Evolutionary conservation across 768 basidiomycete species (phyloP), one percentile per base, ranked within the genome.

Genomic region (Boletus speciosus): DNA sequence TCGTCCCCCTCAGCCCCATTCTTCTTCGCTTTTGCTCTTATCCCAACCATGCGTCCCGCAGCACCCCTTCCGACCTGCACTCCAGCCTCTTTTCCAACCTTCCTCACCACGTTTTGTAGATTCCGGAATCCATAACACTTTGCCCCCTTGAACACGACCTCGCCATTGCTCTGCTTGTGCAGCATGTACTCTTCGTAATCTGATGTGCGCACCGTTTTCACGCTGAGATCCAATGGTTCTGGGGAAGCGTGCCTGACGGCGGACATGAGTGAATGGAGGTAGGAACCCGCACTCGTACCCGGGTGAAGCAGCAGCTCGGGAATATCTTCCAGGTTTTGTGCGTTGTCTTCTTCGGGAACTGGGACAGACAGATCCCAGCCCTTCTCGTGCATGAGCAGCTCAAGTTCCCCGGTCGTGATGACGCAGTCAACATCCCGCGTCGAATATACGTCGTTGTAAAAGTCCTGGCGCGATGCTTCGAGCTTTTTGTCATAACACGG

Each of bases 401-500:
- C 88, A 40, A 98, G 79, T 69, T 98, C 97, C 32, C 93, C 96
- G 0, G 97, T 98, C 12, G 97, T 98, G 58, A 98, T 82, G 25
- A 99, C 97, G 67, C 95, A 97, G 71, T 98, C 97, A 42, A 98
- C 92, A 61, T 98, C 96, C 51, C 95, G 78, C 10, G 93, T 93
- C 37, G 86, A 78, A 70, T 92, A 88, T 2, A 81, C 61, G 8
- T 88, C 85, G 57, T 86, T 84, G 66, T 92, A 93, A 66, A 98
- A 99, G 66, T 99, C 95, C 44, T 85, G 82, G 27, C 97, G 81
- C 9, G 95, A 98, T 0, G 97, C 97, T 72, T 99, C 97, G 15
- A 99, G 84, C 67, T 99, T 99, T 74, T 98, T 98, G 79, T 99
- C 97, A 72, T 98, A 98, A 71, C 97, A 99, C 0, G 97, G 96